Base-by-base conservation (phyloP, 495 filamentous ascomycete species). In the Stereocaulon alpinum region DNA sequence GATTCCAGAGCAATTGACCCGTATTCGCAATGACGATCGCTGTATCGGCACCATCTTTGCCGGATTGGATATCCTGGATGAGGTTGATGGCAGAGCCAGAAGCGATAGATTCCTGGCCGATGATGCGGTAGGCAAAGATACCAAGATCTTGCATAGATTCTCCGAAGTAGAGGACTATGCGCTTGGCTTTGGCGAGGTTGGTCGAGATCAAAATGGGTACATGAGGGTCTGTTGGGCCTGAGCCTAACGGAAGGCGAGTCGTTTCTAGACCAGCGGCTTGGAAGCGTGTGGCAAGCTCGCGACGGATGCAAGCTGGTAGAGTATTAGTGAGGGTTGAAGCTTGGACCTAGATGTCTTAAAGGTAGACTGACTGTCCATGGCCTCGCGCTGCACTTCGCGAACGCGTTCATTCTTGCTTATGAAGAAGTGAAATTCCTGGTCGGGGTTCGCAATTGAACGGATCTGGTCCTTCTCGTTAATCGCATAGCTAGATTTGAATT, bases 161-260 rank as follows among this genome's bases (percentile, higher is more conserved):
- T 59, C 86, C 86, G 62, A 94, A 78, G 56, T 93, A 73, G 55
- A 95, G 69, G n/a, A 94, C 71, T 11, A 95, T 72, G 14, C 87
- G 83, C 20, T 77, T 77, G 30, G 79, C 81, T n/a, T 63, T 67
- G 40, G 69, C 61, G 9, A 95, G 66, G 55, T 86, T 76, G 40
- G 68, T 18, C 15, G 82, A 81, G 47, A 82, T 66, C 66, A 88
- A 76, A 67, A 98, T 88, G 0, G 83, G 81, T 32, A 89, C 73
- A 63, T 87, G 80, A 2, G 85, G 81, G 5, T 78, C 68, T 3
- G 70, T 61, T 0, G 73, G 60, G 43, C 65, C 66, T 6, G 72
- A 69, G 42, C 68, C 73, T 3, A 81, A 67, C 1, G 90, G 89
- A 47, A 95, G 80, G 18, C 72, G 75, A 6, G 84, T 48, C 18